Base-by-base conservation (phyloP, 169 alveolate species). In the Plasmodium adleri region DNA sequence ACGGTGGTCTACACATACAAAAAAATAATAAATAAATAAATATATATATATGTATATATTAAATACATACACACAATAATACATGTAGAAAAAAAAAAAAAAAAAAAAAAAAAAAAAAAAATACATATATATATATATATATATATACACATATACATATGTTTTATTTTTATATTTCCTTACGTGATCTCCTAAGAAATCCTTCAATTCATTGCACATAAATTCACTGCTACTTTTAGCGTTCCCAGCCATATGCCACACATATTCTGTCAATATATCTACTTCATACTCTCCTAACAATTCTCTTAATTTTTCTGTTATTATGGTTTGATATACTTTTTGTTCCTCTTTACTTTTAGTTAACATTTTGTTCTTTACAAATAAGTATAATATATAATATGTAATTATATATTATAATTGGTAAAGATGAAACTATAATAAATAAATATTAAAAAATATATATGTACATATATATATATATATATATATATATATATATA, bases 161-260 rank as follows among this genome's bases (percentile, higher is more conserved):
- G n/a, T 22, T 70, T 70, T 49, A 20, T 70, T 47, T 20, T 70
- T 10, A 20, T 49, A n/a, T n/a, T n/a, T n/a, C 45, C 26, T 86
- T 86, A 86, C 92, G 24, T 86, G 83, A 56, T 86, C 92, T 26
- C 88, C 88, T n/a, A 86, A 50, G 26, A 86, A 86, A 49, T 86
- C 92, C 49, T 86, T 73, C 39, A 86, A 22, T 52, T 86, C 92
- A 8, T 67, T 73, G 24, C 71, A 74, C 64, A 86, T 62, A 71
- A 64, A 67, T 39, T 86, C 88, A 13, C 72, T 54, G 45, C 87
- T 63, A 15, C 87, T 64, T 64, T 86, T 63, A 15, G 62, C 70
- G 52, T 71, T 86, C 5, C 74, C 83, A 9, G 88, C 88, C 92
- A 86, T 86, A 24, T 86, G 92, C 92, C 92, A 86, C 10, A 71